Base-by-base conservation (phyloP, 139 green algal genomes). In the Micromonas commoda region DNA sequence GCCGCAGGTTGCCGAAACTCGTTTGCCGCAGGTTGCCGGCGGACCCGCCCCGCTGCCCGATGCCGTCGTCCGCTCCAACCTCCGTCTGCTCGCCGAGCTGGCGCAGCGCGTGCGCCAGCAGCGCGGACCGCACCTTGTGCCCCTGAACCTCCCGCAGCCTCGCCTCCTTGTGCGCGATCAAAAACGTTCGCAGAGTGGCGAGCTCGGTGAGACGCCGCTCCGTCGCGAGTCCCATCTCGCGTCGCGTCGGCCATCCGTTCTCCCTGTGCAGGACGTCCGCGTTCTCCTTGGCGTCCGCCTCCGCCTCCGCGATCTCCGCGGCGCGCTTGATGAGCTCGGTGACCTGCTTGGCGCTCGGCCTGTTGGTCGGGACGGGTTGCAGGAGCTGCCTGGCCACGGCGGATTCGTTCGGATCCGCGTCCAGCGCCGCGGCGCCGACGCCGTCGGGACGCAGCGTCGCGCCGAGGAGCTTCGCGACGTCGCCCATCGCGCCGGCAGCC, bases 331-430 rank as follows among this genome's bases (percentile, higher is more conserved):
- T 60, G 9, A 64, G 63, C 70, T 88, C 81, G n/a, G 33, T 16
- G 45, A 57, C 24, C 63, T 80, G 53, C 69, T 81, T 85, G 5
- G 77, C 35, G n/a, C 60, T 54, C 26, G 73, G 78, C 78, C 85
- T 80, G 4, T 83, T 77, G 23, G 35, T 37, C 57, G 89, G 79
- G 63, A 90, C 89, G 53, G 86, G 79, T 16, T 77, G 53, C 67
- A 88, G 71, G 0, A 57, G 67, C 4, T 85, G 73, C 1, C 31
- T 23, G 38, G 86, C 83, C 16, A 76, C 39, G 9, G n/a, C 33
- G 37, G 3, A 52, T 16, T 73, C 54, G 21, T 4, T 26, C 26
- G 51, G 13, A 28, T 66, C 5, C 63, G 9, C 16, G 9, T 9
- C 45, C 9, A 57, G 45, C 45, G 9, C 45, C 45, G 45, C 45